Evolutionary conservation across 2,329 filamentous ascomycete species (phyloP), one percentile per base, ranked within the genome.

Genomic region (Periconia sp.): DNA sequence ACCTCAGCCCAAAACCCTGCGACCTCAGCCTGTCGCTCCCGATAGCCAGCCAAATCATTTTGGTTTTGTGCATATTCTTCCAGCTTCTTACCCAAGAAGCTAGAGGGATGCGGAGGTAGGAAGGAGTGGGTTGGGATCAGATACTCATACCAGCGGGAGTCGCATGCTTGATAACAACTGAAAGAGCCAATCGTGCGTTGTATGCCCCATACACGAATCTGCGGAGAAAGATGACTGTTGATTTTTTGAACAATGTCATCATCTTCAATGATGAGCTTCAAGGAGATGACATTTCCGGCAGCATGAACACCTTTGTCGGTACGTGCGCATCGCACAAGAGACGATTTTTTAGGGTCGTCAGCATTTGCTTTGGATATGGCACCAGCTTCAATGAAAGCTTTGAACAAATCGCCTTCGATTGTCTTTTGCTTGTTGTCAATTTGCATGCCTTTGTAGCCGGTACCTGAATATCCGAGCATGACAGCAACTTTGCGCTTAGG

Each of bases 261-360:
- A 54, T 97, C 93, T 74, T 97, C 93, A 45, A 97, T 88, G 65
- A 99, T 97, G 63, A 99, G 81, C 78, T 99, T 99, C 66, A 97
- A 75, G 31, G 91, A 96, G 57, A 97, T 91, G 67, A 97, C 88
- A 69, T 97, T 97, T 49, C 93, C 94, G 1, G 93, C 93, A 1
- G 93, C 93, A 73, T 97, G 93, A 1, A 97, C 93, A 50, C 94
- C 94, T 79, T 97, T 99, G 77, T 99, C 94, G 0, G 94, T 99
- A 59, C 94, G 84, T 3, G 94, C 94, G 74, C 94, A 99, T 60
- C 94, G 88, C 50, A 96, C 90, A 45, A 99, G 84, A 49, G 91
- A 92, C 1, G 92, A 96, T 76, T 99, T 99, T 75, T 95, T 96
- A 3, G 93, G 94, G 70, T 99, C 94, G 64, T 96, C 87, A 19